Percentiles rank a stretch among this genome's conserved stretches.
Conservation (phyloP, 306 rosid genomes). For the Myrica gale region DNA sequence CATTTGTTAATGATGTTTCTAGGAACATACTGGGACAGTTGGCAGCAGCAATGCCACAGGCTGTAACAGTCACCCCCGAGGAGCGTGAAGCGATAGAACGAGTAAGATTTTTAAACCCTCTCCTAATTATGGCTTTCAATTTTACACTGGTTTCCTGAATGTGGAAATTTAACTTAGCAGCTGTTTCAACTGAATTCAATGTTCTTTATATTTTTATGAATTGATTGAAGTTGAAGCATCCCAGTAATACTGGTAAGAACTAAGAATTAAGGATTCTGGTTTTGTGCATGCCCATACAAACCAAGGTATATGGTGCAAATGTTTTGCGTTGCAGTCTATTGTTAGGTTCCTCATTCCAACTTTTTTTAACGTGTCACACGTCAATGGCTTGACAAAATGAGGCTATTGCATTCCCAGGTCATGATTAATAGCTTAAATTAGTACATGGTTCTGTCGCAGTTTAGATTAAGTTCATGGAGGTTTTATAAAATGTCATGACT, state of each 20-base stretch:
- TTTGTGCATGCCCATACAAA: background rate
- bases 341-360: background rate
- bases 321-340: background rate
- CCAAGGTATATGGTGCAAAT: background rate
- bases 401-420: background rate
- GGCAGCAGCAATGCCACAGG: slow-evolving; percentile 59
- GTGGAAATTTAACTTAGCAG: background rate
- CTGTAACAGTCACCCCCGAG: slow-evolving; percentile 77
- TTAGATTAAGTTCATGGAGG: background rate
- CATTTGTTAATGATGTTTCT: slow-evolving; percentile 19
- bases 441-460: background rate
- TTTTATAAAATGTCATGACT: background rate
- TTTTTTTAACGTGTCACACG: background rate
- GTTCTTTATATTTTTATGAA: background rate
- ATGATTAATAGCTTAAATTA: background rate
- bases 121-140: background rate
- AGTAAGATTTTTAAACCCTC: slow-evolving; percentile 42
- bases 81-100: slow-evolving; percentile 92
- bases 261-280: background rate
- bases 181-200: background rate
- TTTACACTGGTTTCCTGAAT: background rate
- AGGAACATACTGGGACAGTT: slow-evolving; percentile 69
- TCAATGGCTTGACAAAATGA: background rate
- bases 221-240: background rate
- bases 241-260: background rate